Evolutionary conservation across 2,329 filamentous ascomycete species (phyloP).

Genomic region (Trichophaea hybrida): DNA sequence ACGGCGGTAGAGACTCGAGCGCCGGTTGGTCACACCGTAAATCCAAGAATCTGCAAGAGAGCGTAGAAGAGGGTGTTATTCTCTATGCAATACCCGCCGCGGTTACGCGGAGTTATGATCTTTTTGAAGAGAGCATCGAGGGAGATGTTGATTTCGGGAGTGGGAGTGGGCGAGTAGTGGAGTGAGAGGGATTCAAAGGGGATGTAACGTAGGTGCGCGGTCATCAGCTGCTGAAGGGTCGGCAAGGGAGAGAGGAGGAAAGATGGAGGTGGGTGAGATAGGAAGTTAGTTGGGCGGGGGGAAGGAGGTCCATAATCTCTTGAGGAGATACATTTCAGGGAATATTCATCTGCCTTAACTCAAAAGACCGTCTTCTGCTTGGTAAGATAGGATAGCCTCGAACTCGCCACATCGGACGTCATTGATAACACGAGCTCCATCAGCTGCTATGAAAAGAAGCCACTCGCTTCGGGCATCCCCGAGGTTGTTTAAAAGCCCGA

Average conservation of each 20-base stretch:
- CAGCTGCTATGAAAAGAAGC: too few species aligned
- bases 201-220: constrained; percentile 37
- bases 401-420: too few species aligned
- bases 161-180: constrained; percentile 36
- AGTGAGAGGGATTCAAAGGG: constrained; percentile 45
- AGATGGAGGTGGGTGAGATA: background rate
- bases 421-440: too few species aligned
- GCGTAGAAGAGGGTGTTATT: constrained; percentile 42
- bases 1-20: constrained; percentile 35
- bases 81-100: constrained; percentile 50
- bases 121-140: constrained; percentile 39
- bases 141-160: constrained; percentile 32
- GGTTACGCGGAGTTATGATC: constrained; percentile 34
- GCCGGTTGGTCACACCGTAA: constrained; percentile 42
- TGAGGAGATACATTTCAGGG: too few species aligned
- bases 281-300: background rate
- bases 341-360: too few species aligned
- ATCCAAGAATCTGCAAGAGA: constrained; percentile 40
- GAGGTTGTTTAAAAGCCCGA: too few species aligned
- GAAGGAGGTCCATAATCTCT: background rate
- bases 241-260: background rate
- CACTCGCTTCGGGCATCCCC: too few species aligned
- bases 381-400: too few species aligned
- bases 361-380: too few species aligned
- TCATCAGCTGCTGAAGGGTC: constrained; percentile 5